Evolutionary conservation across 2,329 filamentous ascomycete species (phyloP).

Genomic region (Microsporum canis): DNA sequence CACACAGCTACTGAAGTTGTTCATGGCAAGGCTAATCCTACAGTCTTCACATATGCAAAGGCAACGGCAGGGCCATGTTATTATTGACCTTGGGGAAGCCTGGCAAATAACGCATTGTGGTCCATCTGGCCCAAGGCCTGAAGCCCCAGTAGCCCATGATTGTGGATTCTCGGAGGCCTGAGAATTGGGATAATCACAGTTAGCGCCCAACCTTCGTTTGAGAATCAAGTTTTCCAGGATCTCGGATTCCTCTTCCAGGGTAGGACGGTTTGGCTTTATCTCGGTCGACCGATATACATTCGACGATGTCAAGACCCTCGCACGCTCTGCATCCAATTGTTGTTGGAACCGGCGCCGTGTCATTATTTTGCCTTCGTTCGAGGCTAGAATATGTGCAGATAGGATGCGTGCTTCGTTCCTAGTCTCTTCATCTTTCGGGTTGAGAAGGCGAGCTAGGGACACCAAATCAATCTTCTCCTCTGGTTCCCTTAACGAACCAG

Average conservation of each 20-base stretch:
- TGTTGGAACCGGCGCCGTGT: slow-evolving; percentile 69
- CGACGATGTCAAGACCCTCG: slow-evolving; percentile 50
- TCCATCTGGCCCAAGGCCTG: slow-evolving; percentile 59
- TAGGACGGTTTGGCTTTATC: slow-evolving; percentile 23
- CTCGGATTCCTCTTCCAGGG: slow-evolving; percentile 44
- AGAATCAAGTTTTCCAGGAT: slow-evolving; percentile 50
- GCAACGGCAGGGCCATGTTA: slow-evolving; percentile 94
- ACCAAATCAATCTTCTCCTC: slow-evolving; percentile 52
- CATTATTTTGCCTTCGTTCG: slow-evolving; percentile 49
- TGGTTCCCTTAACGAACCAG: slow-evolving; percentile 33
- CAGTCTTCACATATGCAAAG: slow-evolving; percentile 92
- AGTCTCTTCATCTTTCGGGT: slow-evolving; percentile 66
- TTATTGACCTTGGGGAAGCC: slow-evolving; percentile 68
- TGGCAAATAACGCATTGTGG: slow-evolving; percentile 93
- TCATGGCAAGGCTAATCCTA: slow-evolving; percentile 82
- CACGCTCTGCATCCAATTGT: slow-evolving; percentile 56
- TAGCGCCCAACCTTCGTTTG: slow-evolving; percentile 35
- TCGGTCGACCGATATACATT: not conserved
- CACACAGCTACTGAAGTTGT: slow-evolving; percentile 94
- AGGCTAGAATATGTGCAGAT: slow-evolving; percentile 62
- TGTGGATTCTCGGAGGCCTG: slow-evolving; percentile 15
- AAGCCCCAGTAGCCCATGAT: slow-evolving; percentile 59
- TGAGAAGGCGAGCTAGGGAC: slow-evolving; percentile 67
- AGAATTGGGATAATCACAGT: not conserved
- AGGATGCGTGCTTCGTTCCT: slow-evolving; percentile 70